Base-by-base conservation (phyloP, 2,329 filamentous ascomycete genomes). In the Didymella keratinophila region DNA sequence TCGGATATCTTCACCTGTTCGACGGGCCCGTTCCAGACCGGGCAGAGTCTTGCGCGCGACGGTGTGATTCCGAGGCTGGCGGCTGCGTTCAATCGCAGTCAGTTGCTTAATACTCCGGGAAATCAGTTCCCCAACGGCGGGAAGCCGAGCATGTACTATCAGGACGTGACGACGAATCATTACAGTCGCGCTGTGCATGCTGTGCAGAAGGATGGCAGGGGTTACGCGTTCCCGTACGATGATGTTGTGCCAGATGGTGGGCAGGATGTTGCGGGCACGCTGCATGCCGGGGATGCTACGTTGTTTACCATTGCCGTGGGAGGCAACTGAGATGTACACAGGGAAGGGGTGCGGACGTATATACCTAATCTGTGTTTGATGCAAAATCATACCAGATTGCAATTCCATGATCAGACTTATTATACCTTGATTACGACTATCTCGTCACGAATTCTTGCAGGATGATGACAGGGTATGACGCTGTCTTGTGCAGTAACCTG, bases 21-120 rank as follows among this genome's bases (percentile, higher is more conserved):
- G 64, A 86, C 83, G 2, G 87, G 87, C 0, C 86, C 87, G 0
- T 89, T 89, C 64, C 78, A 80, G 63, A 69, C 79, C 44, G 69
- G 83, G 59, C 67, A 69, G 3, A 77, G 77, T 12, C 69, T 68
- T 4, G 75, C 78, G 55, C 78, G 79, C 18, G 81, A 81, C 59
- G 87, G 87, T 39, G 84, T 93, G 55, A 87, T 88, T 9, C 89
- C 92, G 0, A 83, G 91, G n/a, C 78, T 95, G 14, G 85, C 89
- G 0, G 91, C 91, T 1, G 90, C 89, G 0, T 86, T 94, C 69
- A 92, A 93, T 76, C 84, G 91, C 21, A 87, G 85, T 32, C 93
- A 89, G 11, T 76, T 95, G 60, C 70, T 95, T 6, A 73, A 68
- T 39, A 64, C 75, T 9, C 60, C 63, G 0, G 60, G 61, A 11